A percentile compares a stretch with the other conserved stretches of the same genome.
phyloP scores from a whole-genome alignment of 768 basidiomycete genomes.

The Amylocystis lapponica region DNA sequence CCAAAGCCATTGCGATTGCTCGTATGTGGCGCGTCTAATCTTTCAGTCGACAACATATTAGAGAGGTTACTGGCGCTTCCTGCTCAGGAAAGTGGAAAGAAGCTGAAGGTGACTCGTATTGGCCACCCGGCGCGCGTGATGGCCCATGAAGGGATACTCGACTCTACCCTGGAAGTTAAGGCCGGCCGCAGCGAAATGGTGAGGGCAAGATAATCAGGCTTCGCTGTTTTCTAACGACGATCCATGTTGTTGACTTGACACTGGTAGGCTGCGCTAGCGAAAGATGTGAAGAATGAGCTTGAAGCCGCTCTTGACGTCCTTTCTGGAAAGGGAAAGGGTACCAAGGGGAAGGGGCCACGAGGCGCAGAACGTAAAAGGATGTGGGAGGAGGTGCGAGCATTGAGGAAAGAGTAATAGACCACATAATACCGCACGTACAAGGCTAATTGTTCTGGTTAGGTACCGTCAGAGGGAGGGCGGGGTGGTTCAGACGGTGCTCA shows the following conservation, averaged over 20 bases:
- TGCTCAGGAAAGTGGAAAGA: constrained; percentile 39
- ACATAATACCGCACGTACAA: background rate
- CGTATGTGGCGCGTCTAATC: constrained; percentile 90
- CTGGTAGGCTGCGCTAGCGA: constrained; percentile 70
- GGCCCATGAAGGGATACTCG: constrained; percentile 57
- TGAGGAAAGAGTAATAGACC: constrained; percentile 75
- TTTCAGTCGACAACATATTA: constrained; percentile 94
- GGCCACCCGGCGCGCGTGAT: constrained; percentile 96
- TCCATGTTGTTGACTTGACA: background rate
- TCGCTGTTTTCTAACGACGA: background rate
- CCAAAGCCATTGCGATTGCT: constrained; percentile 59
- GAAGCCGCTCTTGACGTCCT: constrained; percentile 61
- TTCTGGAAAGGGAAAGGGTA: constrained; percentile 67
- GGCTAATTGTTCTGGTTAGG: constrained; percentile 33
- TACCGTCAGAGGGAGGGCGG: constrained; percentile 86
- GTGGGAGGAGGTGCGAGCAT: constrained; percentile 81
- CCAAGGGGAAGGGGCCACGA: constrained; percentile 64
- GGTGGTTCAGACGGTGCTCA: constrained; percentile 76
- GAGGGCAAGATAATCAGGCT: background rate
- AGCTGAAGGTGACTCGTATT: constrained; percentile 72
- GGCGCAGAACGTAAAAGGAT: constrained; percentile 74
- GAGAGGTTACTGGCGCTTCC: constrained; percentile 73
- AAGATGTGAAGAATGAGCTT: constrained; percentile 86
- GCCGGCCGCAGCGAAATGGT: constrained; percentile 71
- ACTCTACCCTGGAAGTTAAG: constrained; percentile 68